phyloP scores from a whole-genome alignment of 1,284 basidiomycete genomes.

The Malassezia arunalokei region DNA sequence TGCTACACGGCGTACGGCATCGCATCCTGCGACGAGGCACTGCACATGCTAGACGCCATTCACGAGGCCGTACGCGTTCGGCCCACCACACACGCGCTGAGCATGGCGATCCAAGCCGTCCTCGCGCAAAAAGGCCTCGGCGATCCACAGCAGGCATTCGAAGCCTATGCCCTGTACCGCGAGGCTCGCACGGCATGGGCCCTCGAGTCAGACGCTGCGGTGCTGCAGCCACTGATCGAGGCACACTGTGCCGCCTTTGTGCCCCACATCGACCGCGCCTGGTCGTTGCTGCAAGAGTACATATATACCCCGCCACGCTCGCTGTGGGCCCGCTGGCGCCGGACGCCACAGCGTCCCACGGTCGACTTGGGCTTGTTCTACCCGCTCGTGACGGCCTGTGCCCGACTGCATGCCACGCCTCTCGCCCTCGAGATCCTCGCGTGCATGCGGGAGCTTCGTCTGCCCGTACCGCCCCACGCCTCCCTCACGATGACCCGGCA shows the following conservation, averaged over 20 bases:
- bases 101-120: conserved; percentile 15
- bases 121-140: background rate
- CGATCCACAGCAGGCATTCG: conserved; percentile 19
- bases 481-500: conserved; percentile 12
- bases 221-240: conserved; percentile 23
- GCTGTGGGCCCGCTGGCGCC: background rate
- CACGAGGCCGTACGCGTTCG: conserved; percentile 8
- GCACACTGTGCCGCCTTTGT: conserved; percentile 31
- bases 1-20: conserved; percentile 10
- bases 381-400: conserved; percentile 23
- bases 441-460: conserved; percentile 8
- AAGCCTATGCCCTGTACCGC: conserved; percentile 26
- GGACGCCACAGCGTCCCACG: background rate
- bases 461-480: conserved; percentile 10
- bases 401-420: conserved; percentile 17
- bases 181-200: conserved; percentile 10
- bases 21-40: conserved; percentile 26
- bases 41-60: conserved; percentile 18
- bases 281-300: conserved; percentile 20
- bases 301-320: background rate
- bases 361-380: conserved; percentile 14
- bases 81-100: conserved; percentile 6
- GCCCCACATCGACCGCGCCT: conserved; percentile 21
- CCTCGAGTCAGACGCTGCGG: conserved; percentile 16
- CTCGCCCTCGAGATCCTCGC: conserved; percentile 16